phyloP scores from a whole-genome alignment of 768 basidiomycete genomes.

The Hydnomerulius pinastri region DNA sequence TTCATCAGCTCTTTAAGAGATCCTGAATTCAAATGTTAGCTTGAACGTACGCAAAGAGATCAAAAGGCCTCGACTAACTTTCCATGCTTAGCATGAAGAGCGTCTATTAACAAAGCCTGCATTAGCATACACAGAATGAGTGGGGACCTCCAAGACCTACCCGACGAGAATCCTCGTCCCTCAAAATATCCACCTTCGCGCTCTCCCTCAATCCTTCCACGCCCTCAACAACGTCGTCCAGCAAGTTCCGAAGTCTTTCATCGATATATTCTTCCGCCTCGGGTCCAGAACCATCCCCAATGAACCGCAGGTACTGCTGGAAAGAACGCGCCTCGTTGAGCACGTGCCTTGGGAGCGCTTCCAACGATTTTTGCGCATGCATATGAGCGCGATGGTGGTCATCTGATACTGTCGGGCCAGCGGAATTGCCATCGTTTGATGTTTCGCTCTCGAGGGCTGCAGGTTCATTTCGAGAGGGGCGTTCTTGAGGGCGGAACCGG shows the following conservation, averaged over 20 bases:
- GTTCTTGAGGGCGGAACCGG: not conserved
- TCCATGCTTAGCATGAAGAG: slow-evolving; percentile 48
- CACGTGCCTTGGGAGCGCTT: slow-evolving; percentile 41
- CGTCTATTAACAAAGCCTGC: slow-evolving; percentile 28
- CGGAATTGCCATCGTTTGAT: not conserved
- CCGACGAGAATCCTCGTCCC: slow-evolving; percentile 44
- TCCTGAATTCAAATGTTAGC: slow-evolving; percentile 19
- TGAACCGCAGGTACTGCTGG: slow-evolving; percentile 42
- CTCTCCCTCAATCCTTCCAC: slow-evolving; percentile 32
- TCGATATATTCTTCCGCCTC: slow-evolving; percentile 7
- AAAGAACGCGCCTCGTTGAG: slow-evolving; percentile 39
- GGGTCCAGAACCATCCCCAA: slow-evolving; percentile 14
- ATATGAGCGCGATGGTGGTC: slow-evolving; percentile 8
- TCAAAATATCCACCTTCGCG: slow-evolving; percentile 42
- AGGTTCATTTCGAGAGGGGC: slow-evolving; percentile 1
- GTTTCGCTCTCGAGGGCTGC: not conserved
- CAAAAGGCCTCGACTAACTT: slow-evolving; percentile 32
- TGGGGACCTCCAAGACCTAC: slow-evolving; percentile 25
- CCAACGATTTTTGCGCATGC: slow-evolving; percentile 32
- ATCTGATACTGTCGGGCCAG: not conserved
- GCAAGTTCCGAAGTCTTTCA: slow-evolving; percentile 32
- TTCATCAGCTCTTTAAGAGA: slow-evolving; percentile 34
- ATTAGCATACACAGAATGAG: not conserved
- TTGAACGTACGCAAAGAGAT: not conserved
- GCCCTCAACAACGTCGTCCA: slow-evolving; percentile 43